These are phyloP conservation scores for Chrysochromulina parva DNA, from an alignment of 78 protist genomes.

Conservation along the genomic window DNA sequence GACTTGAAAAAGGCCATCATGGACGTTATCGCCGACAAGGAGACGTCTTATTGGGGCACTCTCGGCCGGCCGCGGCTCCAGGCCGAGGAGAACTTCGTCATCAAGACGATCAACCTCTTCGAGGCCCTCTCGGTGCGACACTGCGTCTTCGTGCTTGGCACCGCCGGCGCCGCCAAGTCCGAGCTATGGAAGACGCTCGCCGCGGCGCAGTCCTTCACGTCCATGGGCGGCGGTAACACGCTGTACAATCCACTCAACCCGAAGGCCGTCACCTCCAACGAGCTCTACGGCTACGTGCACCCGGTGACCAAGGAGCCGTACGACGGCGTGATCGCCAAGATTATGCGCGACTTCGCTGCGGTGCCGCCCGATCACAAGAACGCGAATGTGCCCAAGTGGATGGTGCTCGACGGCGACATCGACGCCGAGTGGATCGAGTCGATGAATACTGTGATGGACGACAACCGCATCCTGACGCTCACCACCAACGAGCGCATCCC, in stretches of 20 bases:
- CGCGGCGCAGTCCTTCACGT: constrained; percentile 39
- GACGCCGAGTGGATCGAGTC: constrained; percentile 91
- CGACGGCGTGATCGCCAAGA: constrained; percentile 81
- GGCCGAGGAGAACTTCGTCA: constrained; percentile 60
- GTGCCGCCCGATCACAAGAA: background rate
- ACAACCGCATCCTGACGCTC: constrained; percentile 89
- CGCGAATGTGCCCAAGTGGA: constrained; percentile 71
- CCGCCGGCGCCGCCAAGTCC: constrained; percentile 75
- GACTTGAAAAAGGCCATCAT: background rate
- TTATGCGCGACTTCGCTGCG: constrained; percentile 63
- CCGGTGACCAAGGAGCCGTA: constrained; percentile 77
- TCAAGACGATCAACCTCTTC: constrained; percentile 55
- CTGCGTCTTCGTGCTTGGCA: constrained; percentile 81
- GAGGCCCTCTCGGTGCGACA: constrained; percentile 67
- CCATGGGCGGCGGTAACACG: constrained; percentile 26
- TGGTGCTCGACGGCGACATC: constrained; percentile 87
- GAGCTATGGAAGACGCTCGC: constrained; percentile 55
- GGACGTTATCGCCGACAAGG: background rate
- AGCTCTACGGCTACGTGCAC: constrained; percentile 77
- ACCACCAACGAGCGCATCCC: constrained; percentile 87
- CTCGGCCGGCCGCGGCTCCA: constrained; percentile 19
- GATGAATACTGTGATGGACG: constrained; percentile 93
- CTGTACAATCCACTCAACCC: constrained; percentile 55
- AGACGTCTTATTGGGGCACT: background rate
- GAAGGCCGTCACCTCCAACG: constrained; percentile 67